Evolutionary conservation across 1,284 basidiomycete species (phyloP), one percentile per base, ranked within the genome.

Genomic region (Volvariella surrecta): DNA sequence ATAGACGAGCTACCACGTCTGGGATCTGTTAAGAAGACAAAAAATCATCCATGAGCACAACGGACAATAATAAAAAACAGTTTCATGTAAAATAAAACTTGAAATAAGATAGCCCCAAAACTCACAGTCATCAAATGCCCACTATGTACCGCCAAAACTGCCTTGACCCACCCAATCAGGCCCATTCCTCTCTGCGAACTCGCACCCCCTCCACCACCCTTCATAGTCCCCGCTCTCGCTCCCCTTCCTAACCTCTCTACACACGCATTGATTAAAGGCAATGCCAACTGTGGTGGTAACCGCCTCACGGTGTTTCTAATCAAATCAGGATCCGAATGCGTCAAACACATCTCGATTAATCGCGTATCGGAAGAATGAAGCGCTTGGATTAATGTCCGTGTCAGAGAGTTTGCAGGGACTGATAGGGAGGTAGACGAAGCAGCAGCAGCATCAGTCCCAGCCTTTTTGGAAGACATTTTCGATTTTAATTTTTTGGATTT

Each of bases 361-460:
- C 82, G 79, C 0, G 85, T 78, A 67, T 99, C 96, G 16, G 88
- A 87, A 2, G 95, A 97, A 61, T 99, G 95, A 38, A 99, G 68
- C 0, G 96, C 95, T 65, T 99, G 96, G 40, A 95, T 90, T 39
- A 99, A 75, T 11, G 95, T 94, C 42, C 93, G 85, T 18, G 95
- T 91, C 43, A 99, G 76, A 1, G 95, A 96, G 48, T 86, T 82
- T 1, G 90, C 82, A 37, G 89, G 89, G 32, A 89, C n/a, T 76
- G 16, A 79, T 66, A n/a, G 63, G 53, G 11, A 59, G 48, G 19
- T 6, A 6, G 24, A 11, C 24, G 24, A 6, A n/a, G n/a, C 11
- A 28, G 24, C 11, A 28, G 24, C 24, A 28, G 24, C 24, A 11
- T 68, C 61, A 28, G 57, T 57, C 44, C 62, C 61, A 16, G 43